Conservation (phyloP, 2,329 filamentous ascomycete species). For the Ceratocystiopsis minuta region DNA sequence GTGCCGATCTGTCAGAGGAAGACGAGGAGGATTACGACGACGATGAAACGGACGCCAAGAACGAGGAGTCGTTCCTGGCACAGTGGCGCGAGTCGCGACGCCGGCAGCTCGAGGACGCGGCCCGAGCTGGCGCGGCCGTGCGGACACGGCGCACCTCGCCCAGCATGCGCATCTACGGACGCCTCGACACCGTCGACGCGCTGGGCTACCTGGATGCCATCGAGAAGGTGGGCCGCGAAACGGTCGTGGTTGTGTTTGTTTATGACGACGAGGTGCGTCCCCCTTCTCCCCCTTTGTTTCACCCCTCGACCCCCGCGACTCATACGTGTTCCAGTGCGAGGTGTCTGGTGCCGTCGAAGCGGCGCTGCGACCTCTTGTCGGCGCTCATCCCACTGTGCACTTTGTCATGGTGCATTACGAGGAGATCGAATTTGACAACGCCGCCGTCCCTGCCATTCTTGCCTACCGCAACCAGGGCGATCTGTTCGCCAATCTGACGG, state of each 20-base stretch:
- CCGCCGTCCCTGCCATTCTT: slow-evolving; percentile 70
- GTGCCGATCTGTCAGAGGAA: slow-evolving; percentile 17
- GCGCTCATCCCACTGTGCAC: slow-evolving; percentile 50
- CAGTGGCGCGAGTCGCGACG: slow-evolving; percentile 72
- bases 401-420: slow-evolving; percentile 85
- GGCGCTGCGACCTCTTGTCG: slow-evolving; percentile 58
- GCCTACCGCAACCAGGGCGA: slow-evolving; percentile 79
- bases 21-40: slow-evolving; percentile 31
- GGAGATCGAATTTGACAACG: slow-evolving; percentile 86
- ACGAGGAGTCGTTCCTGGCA: slow-evolving; percentile 66
- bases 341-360: slow-evolving; percentile 65
- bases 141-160: slow-evolving; percentile 56
- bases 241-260: slow-evolving; percentile 81
- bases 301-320: background rate
- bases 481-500: slow-evolving; percentile 76
- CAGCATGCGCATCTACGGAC: slow-evolving; percentile 60
- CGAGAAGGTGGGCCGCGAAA: slow-evolving; percentile 68
- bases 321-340: slow-evolving; percentile 38
- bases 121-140: slow-evolving; percentile 21
- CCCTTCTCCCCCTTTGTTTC: slow-evolving; percentile 9
- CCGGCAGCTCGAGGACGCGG: slow-evolving; percentile 53
- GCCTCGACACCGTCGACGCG: slow-evolving; percentile 70
- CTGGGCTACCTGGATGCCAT: slow-evolving; percentile 90
- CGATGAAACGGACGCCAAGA: slow-evolving; percentile 38
- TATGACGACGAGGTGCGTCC: slow-evolving; percentile 64